Evolutionary conservation across 2,329 filamentous ascomycete genomes (phyloP).

Genomic region (Sphaerulina musiva): DNA sequence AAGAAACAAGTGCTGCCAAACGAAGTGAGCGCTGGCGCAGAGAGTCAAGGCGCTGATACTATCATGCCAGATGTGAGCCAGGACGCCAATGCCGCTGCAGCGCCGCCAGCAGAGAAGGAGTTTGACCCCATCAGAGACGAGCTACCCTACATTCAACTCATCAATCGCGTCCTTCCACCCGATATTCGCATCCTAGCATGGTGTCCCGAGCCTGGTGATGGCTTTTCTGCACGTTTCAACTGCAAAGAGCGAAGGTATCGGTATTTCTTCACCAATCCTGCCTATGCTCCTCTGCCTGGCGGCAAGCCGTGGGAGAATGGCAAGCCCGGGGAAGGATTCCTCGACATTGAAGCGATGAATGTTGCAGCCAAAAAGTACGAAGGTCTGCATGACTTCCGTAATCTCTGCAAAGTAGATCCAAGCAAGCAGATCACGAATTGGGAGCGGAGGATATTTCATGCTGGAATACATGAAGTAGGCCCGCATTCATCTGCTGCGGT

Average conservation of each 20-base stretch:
- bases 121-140: conserved; percentile 72
- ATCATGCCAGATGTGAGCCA: conserved; percentile 16
- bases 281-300: conserved; percentile 59
- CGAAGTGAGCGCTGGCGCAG: conserved; percentile 12
- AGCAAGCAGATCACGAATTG: conserved; percentile 86
- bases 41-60: conserved; percentile 12
- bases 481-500: conserved; percentile 1
- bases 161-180: conserved; percentile 81
- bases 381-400: conserved; percentile 88
- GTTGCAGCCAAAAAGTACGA: conserved; percentile 71
- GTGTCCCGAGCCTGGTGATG: conserved; percentile 72
- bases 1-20: conserved; percentile 5
- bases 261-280: conserved; percentile 96
- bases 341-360: conserved; percentile 83
- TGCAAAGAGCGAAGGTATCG: conserved; percentile 87
- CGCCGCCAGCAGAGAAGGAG: conserved; percentile 4
- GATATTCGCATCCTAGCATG: conserved; percentile 90
- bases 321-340: conserved; percentile 56
- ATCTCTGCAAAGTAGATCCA: conserved; percentile 90
- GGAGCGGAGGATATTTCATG: conserved; percentile 67
- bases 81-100: conserved; percentile 1
- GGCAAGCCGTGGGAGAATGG: conserved; percentile 20
- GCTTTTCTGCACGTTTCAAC: conserved; percentile 86
- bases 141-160: conserved; percentile 70
- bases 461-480: conserved; percentile 65